Percentiles rank a stretch among this genome's conserved stretches.
phyloP scores from a whole-genome alignment of 768 basidiomycete species.

The Rhizopogon sp. region DNA sequence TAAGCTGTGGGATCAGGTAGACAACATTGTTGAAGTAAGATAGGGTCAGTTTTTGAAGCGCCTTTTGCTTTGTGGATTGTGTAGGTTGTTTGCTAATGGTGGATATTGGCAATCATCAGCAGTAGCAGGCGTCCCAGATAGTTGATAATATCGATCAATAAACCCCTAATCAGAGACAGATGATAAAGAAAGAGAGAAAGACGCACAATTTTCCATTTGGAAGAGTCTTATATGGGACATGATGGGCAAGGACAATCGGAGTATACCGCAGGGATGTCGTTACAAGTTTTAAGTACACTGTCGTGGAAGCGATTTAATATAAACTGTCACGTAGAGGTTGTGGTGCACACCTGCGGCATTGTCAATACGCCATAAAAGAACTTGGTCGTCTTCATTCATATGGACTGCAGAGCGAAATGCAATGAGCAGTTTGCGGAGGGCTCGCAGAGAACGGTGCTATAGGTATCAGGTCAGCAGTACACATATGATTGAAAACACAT shows the following conservation, averaged over 20 bases:
- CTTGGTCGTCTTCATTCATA: slow-evolving; percentile 81
- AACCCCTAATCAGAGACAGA: background rate
- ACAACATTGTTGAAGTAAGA: slow-evolving; percentile 89
- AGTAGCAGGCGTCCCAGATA: too few species aligned
- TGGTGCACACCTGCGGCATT: slow-evolving; percentile 58
- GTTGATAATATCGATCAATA: background rate
- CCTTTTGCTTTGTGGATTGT: slow-evolving; percentile 76
- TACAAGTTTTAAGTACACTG: slow-evolving; percentile 94
- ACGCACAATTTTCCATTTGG: slow-evolving; percentile 83
- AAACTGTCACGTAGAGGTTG: background rate
- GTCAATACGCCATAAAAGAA: slow-evolving; percentile 84
- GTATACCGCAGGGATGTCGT: slow-evolving; percentile 85
- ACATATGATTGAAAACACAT: background rate
- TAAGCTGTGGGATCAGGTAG: slow-evolving; percentile 71
- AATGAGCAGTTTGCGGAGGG: slow-evolving; percentile 76
- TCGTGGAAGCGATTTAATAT: background rate
- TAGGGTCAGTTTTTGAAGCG: slow-evolving; percentile 80
- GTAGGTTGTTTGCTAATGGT: slow-evolving; percentile 74
- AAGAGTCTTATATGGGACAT: slow-evolving; percentile 81
- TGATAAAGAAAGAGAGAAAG: background rate
- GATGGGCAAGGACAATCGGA: slow-evolving; percentile 82
- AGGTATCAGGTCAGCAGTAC: background rate
- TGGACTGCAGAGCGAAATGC: slow-evolving; percentile 90
- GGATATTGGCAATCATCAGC: background rate
- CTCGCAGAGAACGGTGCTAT: slow-evolving; percentile 81